phyloP scores from a whole-genome alignment of 2,329 filamentous ascomycete genomes.

The Colletotrichum spinosum region DNA sequence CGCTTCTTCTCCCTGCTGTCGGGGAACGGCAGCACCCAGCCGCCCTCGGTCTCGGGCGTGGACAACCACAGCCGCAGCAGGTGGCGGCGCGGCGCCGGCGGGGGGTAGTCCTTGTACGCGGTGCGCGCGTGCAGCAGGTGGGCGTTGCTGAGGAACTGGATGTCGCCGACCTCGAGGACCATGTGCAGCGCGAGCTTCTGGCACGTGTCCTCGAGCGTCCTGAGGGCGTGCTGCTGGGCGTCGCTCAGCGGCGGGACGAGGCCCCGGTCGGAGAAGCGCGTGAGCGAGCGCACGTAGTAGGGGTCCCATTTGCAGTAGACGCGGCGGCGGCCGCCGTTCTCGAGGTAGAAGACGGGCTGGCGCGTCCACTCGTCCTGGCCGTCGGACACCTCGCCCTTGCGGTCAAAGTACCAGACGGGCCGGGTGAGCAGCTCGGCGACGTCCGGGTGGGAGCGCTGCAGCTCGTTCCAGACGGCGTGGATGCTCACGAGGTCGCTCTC shows the following conservation, averaged over 20 bases:
- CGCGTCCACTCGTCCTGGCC: slow-evolving; percentile 82
- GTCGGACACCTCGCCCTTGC: slow-evolving; percentile 83
- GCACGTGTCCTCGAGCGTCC: slow-evolving; percentile 82
- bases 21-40: slow-evolving; percentile 86
- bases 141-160: slow-evolving; percentile 82
- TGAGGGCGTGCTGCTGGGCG: slow-evolving; percentile 75
- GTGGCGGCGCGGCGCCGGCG: slow-evolving; percentile 78
- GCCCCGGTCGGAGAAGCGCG: slow-evolving; percentile 78
- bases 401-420: slow-evolving; percentile 92
- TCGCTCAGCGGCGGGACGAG: slow-evolving; percentile 78
- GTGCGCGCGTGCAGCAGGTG: slow-evolving; percentile 87
- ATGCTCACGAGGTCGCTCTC: slow-evolving; percentile 85
- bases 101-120: slow-evolving; percentile 75
- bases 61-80: slow-evolving; percentile 87
- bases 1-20: slow-evolving; percentile 88
- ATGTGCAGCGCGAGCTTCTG: slow-evolving; percentile 80
- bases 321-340: slow-evolving; percentile 72
- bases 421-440: slow-evolving; percentile 79
- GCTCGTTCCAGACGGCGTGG: slow-evolving; percentile 84
- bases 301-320: slow-evolving; percentile 92
- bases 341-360: slow-evolving; percentile 80
- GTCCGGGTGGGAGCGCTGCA: slow-evolving; percentile 81
- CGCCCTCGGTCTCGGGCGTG: slow-evolving; percentile 83
- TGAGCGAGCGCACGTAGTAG: slow-evolving; percentile 84
- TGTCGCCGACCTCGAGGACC: slow-evolving; percentile 86